Percentiles rank a stretch among this genome's conserved stretches.
Evolutionary conservation across 2,329 filamentous ascomycete genomes (phyloP).

Genomic region (Neonectria punicea): DNA sequence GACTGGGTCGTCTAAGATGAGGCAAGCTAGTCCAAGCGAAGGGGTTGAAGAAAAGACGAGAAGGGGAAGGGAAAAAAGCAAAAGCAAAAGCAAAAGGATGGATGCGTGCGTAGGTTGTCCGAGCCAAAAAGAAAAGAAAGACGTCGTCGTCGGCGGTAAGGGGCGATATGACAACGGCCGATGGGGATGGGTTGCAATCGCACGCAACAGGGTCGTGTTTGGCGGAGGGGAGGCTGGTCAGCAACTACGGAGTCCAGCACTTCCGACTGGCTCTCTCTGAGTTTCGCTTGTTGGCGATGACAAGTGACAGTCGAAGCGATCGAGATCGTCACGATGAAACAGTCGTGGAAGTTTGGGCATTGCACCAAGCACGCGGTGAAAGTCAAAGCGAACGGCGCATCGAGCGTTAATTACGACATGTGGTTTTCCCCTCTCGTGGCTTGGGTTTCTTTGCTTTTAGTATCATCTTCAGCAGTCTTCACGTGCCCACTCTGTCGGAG

Average conservation of each 20-base stretch:
- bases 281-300: neutral
- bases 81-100: neutral
- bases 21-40: conserved; percentile 23
- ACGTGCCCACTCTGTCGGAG: neutral
- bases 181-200: neutral
- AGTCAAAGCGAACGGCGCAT: neutral
- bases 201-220: neutral
- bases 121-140: neutral
- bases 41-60: neutral
- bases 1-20: conserved; percentile 16
- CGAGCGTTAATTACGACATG: conserved; percentile 2
- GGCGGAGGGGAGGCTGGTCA: neutral
- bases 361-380: conserved; percentile 7
- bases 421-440: conserved; percentile 1
- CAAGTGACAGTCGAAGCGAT: conserved; percentile 8
- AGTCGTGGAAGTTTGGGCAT: conserved; percentile 14
- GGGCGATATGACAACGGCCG: neutral
- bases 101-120: neutral
- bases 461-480: conserved; percentile 9
- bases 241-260: neutral
- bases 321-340: conserved; percentile 19
- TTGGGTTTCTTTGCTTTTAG: conserved; percentile 10
- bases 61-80: too few species aligned
- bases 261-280: neutral
- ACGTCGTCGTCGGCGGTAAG: neutral